These are phyloP conservation scores for Coleophoma crateriformis DNA, from an alignment of 2,329 filamentous ascomycete species.

Conservation along the genomic window DNA sequence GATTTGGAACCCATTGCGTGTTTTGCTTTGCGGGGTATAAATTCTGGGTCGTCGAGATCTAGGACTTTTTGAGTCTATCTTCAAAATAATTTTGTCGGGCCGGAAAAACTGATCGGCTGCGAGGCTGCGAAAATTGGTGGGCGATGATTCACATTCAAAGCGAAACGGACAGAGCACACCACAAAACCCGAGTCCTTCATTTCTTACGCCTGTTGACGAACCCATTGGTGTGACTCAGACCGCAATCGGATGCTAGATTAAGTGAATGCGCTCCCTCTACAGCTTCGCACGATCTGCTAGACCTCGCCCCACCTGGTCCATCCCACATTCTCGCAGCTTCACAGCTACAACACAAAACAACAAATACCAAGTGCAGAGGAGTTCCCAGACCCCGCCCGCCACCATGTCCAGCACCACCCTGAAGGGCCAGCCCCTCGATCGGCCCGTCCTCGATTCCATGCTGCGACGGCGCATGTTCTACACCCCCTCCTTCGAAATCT, in stretches of 20 bases:
- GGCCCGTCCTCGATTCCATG: conserved; percentile 73
- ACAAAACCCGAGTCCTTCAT: not conserved
- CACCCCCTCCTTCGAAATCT: conserved; percentile 93
- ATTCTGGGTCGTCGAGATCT: not conserved
- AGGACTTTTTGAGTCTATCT: conserved; percentile 2
- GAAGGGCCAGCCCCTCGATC: conserved; percentile 86
- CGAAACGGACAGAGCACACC: not conserved
- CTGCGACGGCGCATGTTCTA: conserved; percentile 89
- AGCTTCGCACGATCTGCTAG: conserved; percentile 29
- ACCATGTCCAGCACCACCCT: conserved; percentile 66
- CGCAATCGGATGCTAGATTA: conserved; percentile 17
- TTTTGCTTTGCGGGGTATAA: conserved; percentile 13
- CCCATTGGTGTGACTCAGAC: conserved; percentile 10
- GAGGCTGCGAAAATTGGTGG: not conserved
- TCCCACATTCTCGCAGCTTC: conserved; percentile 29
- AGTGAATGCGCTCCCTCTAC: conserved; percentile 33
- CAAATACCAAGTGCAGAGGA: conserved; percentile 28
- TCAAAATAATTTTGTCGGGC: conserved; percentile 8
- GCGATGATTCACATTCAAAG: not conserved
- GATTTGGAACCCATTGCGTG: conserved; percentile 43
- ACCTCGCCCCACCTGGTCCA: conserved; percentile 6
- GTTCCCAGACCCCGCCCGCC: conserved; percentile 26
- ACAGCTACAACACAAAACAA: conserved; percentile 26
- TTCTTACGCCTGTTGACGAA: no score
- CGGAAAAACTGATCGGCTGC: not conserved